Evolutionary conservation across 1,284 basidiomycete genomes (phyloP), one percentile per base, ranked within the genome.

Genomic region (Cryptococcus sp.): DNA sequence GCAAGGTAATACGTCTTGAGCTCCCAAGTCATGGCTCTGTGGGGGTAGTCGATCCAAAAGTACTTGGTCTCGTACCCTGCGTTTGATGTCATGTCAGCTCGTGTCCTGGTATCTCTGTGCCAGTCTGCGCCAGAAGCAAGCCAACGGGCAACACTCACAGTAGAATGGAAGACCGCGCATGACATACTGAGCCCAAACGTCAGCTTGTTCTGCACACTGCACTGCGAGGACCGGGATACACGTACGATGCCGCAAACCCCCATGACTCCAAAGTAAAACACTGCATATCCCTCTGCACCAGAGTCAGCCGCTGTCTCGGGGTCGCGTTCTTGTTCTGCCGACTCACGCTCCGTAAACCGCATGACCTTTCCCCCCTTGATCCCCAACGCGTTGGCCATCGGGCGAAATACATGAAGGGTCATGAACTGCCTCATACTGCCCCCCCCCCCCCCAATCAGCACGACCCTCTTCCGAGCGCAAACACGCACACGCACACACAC

Each of bases 1-100:
- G 89, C 83, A 54, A 98, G 84, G 73, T 98, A 98, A 79, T 97
- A 98, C 39, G 82, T 77, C 78, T 98, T 98, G 62, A 97, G 80
- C 60, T 86, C 83, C 1, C 85, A 84, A 44, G 83, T 85, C 88
- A 98, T 91, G 56, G 89, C 83, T 86, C 86, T 89, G 70, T 91
- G 85, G 24, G 92, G 92, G 70, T 94, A 95, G 54, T 84, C 86
- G 57, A 87, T 80, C 88, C 89, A 95, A 71, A 91, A 91, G 56
- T 86, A 77, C 53, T 87, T 80, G 0, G 89, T 91, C 44, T 82
- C 79, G 77, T 87, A 98, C 89, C 70, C 75, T 37, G 16, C 12
- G n/a, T 1, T n/a, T 50, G 18, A 16, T n/a, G 15, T 18, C 11
- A 16, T 8, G 15, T 43, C n/a, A 50, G 35, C 48, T 38, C 9